Evolutionary conservation across 2,329 filamentous ascomycete species (phyloP).

Genomic region (Sarocladiaceae sp.): DNA sequence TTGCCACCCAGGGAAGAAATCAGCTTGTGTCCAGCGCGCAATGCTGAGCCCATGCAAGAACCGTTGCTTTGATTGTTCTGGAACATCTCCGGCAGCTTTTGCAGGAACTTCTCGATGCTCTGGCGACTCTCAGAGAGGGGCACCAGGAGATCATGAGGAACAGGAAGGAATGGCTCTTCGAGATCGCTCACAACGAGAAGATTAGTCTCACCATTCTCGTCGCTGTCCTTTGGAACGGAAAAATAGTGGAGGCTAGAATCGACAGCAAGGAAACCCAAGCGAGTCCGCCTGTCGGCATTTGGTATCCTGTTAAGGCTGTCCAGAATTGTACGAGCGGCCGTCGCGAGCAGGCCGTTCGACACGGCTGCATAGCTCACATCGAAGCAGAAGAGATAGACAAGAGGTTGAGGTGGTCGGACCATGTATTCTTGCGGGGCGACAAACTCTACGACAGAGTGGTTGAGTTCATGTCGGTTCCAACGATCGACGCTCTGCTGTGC

Average conservation of each 20-base stretch:
- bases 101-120: slow-evolving; percentile 87
- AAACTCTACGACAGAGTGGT: slow-evolving; percentile 95
- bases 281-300: slow-evolving; percentile 90
- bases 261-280: slow-evolving; percentile 91
- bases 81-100: slow-evolving; percentile 94
- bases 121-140: slow-evolving; percentile 83
- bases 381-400: slow-evolving; percentile 93
- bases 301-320: slow-evolving; percentile 96
- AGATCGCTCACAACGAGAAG: slow-evolving; percentile 95
- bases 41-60: slow-evolving; percentile 92
- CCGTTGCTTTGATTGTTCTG: slow-evolving; percentile 84
- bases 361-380: slow-evolving; percentile 91
- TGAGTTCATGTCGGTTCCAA: slow-evolving; percentile 88
- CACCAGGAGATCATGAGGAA: slow-evolving; percentile 86
- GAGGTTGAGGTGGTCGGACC: slow-evolving; percentile 92
- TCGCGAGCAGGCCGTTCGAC: slow-evolving; percentile 85
- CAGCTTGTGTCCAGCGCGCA: slow-evolving; percentile 90
- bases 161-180: slow-evolving; percentile 93
- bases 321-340: slow-evolving; percentile 85
- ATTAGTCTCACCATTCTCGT: slow-evolving; percentile 77
- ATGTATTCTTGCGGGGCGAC: slow-evolving; percentile 99
- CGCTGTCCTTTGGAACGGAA: slow-evolving; percentile 82
- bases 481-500: slow-evolving; percentile 87
- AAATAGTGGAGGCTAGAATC: slow-evolving; percentile 97
- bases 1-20: slow-evolving; percentile 94